These are phyloP conservation scores for Helminthosporium solani DNA, from an alignment of 2,329 filamentous ascomycete genomes.

Conservation along the genomic window DNA sequence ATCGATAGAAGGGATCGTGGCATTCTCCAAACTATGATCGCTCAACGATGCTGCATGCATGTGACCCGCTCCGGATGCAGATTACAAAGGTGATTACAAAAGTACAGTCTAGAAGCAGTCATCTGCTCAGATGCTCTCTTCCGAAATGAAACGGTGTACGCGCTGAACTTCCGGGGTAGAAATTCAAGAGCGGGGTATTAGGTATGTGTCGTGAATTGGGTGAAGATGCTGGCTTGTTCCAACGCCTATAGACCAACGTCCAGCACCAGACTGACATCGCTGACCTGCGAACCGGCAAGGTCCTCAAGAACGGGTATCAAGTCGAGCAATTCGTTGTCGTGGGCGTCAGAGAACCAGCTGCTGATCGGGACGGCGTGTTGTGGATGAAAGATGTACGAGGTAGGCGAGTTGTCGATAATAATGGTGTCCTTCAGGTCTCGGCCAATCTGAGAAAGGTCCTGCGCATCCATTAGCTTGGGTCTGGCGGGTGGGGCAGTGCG, in stretches of 20 bases:
- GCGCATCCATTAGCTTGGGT: constrained; percentile 8
- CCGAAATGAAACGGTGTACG: constrained; percentile 20
- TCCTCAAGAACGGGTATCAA: constrained; percentile 98
- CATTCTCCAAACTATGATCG: constrained; percentile 6
- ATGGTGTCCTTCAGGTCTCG: constrained; percentile 96
- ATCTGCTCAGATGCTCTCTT: constrained; percentile 10
- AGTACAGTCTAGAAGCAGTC: constrained; percentile 32
- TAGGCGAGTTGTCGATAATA: constrained; percentile 99
- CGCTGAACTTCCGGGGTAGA: constrained; percentile 1
- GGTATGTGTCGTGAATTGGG: constrained; percentile 6
- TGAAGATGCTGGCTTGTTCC: constrained; percentile 1
- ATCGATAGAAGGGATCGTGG: constrained; percentile 1
- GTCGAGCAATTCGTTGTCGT: constrained; percentile 97
- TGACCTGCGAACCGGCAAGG: constrained; percentile 81
- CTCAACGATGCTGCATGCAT: constrained; percentile 9
- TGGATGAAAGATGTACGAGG: constrained; percentile 98
- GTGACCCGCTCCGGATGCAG: constrained; percentile 30
- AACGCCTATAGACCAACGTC: constrained; percentile 69
- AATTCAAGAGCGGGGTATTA: constrained; percentile 2
- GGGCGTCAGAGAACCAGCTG: constrained; percentile 99
- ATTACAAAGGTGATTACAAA: constrained; percentile 44
- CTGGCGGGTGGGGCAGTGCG: constrained; percentile 1
- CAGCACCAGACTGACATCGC: constrained; percentile 95
- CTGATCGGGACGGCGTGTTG: constrained; percentile 98
- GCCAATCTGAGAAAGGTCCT: constrained; percentile 93